Evolutionary conservation across 139 green algal genomes (phyloP).

Genomic region (Chlorella sp.): DNA sequence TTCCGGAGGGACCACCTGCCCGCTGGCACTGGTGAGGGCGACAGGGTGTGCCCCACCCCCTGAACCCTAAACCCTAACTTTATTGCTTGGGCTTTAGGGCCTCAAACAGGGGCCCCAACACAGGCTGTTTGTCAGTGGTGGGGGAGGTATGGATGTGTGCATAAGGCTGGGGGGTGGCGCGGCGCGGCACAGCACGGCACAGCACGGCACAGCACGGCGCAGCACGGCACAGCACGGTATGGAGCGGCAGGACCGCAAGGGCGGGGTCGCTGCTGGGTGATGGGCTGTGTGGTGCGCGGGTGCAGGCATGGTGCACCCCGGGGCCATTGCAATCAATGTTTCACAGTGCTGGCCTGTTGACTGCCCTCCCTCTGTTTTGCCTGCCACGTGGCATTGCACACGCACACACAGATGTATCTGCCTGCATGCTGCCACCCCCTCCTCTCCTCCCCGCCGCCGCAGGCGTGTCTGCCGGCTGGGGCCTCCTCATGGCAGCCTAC

Average conservation of each 20-base stretch:
- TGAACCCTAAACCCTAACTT: too few relatives aligned
- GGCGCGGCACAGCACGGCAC: too few relatives aligned
- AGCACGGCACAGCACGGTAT: too few relatives aligned
- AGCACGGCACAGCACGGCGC: too few relatives aligned
- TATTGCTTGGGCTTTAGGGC: too few relatives aligned
- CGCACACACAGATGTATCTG: background rate
- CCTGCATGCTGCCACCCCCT: too few relatives aligned
- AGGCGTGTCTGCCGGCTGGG: slow-evolving; percentile 17
- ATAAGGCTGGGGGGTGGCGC: background rate
- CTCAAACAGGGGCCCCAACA: too few relatives aligned
- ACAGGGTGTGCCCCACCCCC: too few relatives aligned
- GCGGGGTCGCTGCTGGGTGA: background rate
- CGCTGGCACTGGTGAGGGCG: background rate
- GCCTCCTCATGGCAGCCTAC: slow-evolving; percentile 27
- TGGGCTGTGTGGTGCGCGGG: background rate
- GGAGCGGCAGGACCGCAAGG: too few relatives aligned
- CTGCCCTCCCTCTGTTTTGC: background rate
- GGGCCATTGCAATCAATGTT: background rate
- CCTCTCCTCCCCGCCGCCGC: background rate
- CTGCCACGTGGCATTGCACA: background rate
- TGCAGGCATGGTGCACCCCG: background rate
- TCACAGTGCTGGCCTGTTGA: background rate
- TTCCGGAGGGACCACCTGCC: slow-evolving; percentile 11
- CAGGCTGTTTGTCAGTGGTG: too few relatives aligned
- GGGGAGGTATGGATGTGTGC: background rate